Evolutionary conservation across 352 stramenopile species (phyloP).

Genomic region (Phytophthora chlamydospora): DNA sequence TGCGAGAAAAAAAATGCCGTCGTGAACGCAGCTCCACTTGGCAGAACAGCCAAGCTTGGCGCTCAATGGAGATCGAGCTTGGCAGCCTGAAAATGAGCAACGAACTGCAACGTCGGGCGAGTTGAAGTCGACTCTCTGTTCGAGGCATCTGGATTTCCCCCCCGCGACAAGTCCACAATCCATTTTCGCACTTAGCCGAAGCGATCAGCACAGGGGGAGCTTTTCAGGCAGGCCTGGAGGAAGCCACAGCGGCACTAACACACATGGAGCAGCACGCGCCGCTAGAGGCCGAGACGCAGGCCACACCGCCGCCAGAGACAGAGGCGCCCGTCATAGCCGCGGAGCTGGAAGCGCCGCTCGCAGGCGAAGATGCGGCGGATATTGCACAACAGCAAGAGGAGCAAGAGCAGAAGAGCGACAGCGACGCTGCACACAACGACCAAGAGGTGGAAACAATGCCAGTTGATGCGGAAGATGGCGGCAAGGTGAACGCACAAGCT

Average conservation of each 20-base stretch:
- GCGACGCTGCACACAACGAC: background rate
- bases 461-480: background rate
- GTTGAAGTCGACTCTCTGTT: constrained; percentile 17
- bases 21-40: no score
- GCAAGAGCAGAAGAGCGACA: constrained; percentile 13
- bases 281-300: constrained; percentile 14
- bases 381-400: constrained; percentile 2
- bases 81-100: no score
- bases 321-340: constrained; percentile 2
- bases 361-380: constrained; percentile 1
- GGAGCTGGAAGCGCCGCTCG: background rate
- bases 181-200: constrained; percentile 35
- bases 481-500: background rate
- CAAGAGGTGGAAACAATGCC: background rate
- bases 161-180: constrained; percentile 17
- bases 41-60: no score
- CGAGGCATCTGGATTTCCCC: constrained; percentile 1
- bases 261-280: constrained; percentile 31
- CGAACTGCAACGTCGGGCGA: background rate
- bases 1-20: no score
- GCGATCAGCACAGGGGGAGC: constrained; percentile 33
- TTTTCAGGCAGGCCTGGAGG: no score
- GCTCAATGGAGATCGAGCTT: no score
- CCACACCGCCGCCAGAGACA: background rate
- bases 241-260: constrained; percentile 11